These are phyloP conservation scores for Penstemon davidsonii DNA, from an alignment of 257 asterid genomes.

Conservation along the genomic window DNA sequence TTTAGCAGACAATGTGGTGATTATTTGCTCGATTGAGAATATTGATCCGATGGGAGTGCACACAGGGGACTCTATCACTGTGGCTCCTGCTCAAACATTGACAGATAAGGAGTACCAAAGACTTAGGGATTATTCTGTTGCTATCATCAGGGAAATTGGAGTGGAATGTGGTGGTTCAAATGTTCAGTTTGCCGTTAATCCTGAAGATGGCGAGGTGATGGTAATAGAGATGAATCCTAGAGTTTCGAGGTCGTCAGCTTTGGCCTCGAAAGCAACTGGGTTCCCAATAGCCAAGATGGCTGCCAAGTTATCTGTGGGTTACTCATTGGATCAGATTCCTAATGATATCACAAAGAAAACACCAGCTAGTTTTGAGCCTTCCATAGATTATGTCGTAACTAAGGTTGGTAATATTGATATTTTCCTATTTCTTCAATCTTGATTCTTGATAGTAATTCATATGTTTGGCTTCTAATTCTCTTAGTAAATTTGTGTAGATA, in stretches of 20 bases:
- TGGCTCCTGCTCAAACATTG: slow-evolving; percentile 98
- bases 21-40: slow-evolving; percentile 96
- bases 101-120: slow-evolving; percentile 96
- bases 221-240: slow-evolving; percentile 98
- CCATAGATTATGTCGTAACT: slow-evolving; percentile 93
- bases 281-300: slow-evolving; percentile 99
- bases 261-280: slow-evolving; percentile 99
- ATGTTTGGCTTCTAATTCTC: neutral
- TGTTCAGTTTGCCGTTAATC: slow-evolving; percentile 93
- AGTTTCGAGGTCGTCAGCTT: slow-evolving; percentile 93
- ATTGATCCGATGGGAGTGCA: slow-evolving; percentile 98
- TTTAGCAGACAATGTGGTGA: slow-evolving; percentile 96
- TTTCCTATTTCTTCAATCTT: slow-evolving; percentile 16
- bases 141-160: slow-evolving; percentile 97
- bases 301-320: slow-evolving; percentile 94
- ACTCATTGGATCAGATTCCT: slow-evolving; percentile 93
- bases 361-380: slow-evolving; percentile 99
- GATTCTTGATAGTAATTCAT: neutral
- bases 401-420: slow-evolving; percentile 49
- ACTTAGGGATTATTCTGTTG: slow-evolving; percentile 92
- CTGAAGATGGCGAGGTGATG: slow-evolving; percentile 97
- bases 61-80: slow-evolving; percentile 97
- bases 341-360: slow-evolving; percentile 96
- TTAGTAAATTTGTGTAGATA: slow-evolving; percentile 51
- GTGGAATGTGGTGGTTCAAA: slow-evolving; percentile 99